Percentiles rank a stretch among this genome's conserved stretches.
Conservation (phyloP, 179 eudicot species). For the Silene noctiflora region DNA sequence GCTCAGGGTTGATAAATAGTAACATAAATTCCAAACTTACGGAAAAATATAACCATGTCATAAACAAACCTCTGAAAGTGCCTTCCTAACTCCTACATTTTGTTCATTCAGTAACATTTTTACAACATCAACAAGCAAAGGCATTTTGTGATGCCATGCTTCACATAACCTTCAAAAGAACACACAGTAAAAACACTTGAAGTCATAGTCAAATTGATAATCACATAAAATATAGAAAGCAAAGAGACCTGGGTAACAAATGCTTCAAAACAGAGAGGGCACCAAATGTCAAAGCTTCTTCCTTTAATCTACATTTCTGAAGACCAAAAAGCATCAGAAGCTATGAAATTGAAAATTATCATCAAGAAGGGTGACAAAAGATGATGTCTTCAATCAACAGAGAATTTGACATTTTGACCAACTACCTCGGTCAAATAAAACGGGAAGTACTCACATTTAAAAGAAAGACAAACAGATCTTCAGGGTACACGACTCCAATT, state of each 20-base stretch:
- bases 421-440: not conserved
- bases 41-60: conserved; percentile 4
- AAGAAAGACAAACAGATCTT: conserved; percentile 80
- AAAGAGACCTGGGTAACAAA: conserved; percentile 80
- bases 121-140: conserved; percentile 74
- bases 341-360: not conserved
- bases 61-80: conserved; percentile 80
- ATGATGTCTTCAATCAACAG: conserved; percentile 4
- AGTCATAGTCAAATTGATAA: conserved; percentile 13
- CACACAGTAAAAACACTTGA: conserved; percentile 18
- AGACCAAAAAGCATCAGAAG: conserved; percentile 20
- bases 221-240: conserved; percentile 7
- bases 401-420: not conserved
- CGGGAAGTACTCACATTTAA: conserved; percentile 60
- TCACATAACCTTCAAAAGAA: conserved; percentile 64
- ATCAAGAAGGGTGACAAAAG: not conserved
- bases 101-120: conserved; percentile 75
- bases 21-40: conserved; percentile 5
- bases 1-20: conserved; percentile 22
- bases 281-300: conserved; percentile 84
- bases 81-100: conserved; percentile 73
- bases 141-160: conserved; percentile 83
- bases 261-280: conserved; percentile 91
- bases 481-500: conserved; percentile 84
- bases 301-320: conserved; percentile 96